Evolutionary conservation across 208 protist genomes (phyloP), one percentile per base, ranked within the genome.

Genomic region (Acanthamoeba royreba): DNA sequence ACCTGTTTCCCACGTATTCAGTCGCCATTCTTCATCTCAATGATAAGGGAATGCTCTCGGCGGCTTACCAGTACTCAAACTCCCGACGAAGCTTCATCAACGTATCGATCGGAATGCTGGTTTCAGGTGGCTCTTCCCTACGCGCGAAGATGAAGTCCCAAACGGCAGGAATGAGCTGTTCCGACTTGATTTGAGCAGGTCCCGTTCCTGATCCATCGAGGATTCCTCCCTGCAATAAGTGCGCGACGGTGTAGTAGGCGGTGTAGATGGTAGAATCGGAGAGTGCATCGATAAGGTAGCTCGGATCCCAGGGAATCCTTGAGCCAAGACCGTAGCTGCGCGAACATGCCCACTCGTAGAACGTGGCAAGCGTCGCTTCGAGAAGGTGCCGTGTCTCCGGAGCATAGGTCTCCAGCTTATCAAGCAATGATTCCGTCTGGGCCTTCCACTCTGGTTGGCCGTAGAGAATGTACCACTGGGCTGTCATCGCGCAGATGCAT

Each of bases 191-290:
- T 83, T 98, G 97, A 53, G 97, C 95, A n/a, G 93, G 72, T 95
- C 98, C 98, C 53, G 95, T 92, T 4, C 63, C 83, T 1, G 47
- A 47, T 40, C 97, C 98, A 47, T 96, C 91, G 22, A 98, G 35
- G 45, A 33, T 89, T 77, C 92, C 92, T 28, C 96, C 97, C 94
- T 99, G 99, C 28, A 99, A 97, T 40, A 99, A 96, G 87, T 99
- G 99, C 45, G 98, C 97, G 93, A 99, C 98, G 19, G 99, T 99
- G 97, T 99, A 99, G 97, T 99, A 99, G 5, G 99, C 99, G 98
- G 99, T 99, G 97, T 99, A 99, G 96, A 99, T 99, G 42, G 99
- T 99, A 22, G 99, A 99, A 96, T 99, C 99, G 79, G 98, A 99
- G 0, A 99, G 98, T 52, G 99, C 99, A 95, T 99, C 99, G 94